phyloP scores from a whole-genome alignment of 345 rosid species.

The Brassica carinata region DNA sequence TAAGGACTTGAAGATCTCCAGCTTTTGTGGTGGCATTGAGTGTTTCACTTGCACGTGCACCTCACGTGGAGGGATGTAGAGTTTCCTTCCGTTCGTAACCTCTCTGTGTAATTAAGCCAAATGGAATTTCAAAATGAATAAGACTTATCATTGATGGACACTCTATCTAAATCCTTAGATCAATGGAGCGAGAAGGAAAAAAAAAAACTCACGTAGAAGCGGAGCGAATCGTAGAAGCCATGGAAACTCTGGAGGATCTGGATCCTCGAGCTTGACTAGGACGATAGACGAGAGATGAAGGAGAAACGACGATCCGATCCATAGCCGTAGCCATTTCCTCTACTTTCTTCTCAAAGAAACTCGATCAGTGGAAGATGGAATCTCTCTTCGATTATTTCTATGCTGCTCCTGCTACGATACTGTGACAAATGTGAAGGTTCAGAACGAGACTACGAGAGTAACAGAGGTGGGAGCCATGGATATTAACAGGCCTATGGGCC shows the following conservation, averaged over 20 bases:
- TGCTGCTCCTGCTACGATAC: conserved; percentile 1
- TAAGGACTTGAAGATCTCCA: conserved; percentile 52
- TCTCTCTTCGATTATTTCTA: conserved; percentile 33
- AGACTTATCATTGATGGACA: conserved; percentile 1
- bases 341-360: not conserved
- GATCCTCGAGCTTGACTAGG: conserved; percentile 30
- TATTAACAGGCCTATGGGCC: not conserved
- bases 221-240: conserved; percentile 53
- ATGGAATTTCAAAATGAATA: not conserved
- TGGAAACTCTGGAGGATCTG: conserved; percentile 50
- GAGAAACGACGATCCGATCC: conserved; percentile 40
- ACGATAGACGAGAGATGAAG: conserved; percentile 35
- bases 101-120: conserved; percentile 50
- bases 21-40: conserved; percentile 59
- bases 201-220: conserved; percentile 43
- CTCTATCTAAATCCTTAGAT: conserved; percentile 11
- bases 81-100: conserved; percentile 55
- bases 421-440: conserved; percentile 5
- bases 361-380: not conserved
- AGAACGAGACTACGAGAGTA: no score
- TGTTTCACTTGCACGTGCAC: conserved; percentile 71
- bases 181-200: not conserved
- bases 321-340: conserved; percentile 49
- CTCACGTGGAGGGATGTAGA: conserved; percentile 60
- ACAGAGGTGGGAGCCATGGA: not conserved